Percentiles rank a stretch among this genome's conserved stretches.
Evolutionary conservation across 2,329 filamentous ascomycete genomes (phyloP).

Genomic region (Drechslerella dactyloides): DNA sequence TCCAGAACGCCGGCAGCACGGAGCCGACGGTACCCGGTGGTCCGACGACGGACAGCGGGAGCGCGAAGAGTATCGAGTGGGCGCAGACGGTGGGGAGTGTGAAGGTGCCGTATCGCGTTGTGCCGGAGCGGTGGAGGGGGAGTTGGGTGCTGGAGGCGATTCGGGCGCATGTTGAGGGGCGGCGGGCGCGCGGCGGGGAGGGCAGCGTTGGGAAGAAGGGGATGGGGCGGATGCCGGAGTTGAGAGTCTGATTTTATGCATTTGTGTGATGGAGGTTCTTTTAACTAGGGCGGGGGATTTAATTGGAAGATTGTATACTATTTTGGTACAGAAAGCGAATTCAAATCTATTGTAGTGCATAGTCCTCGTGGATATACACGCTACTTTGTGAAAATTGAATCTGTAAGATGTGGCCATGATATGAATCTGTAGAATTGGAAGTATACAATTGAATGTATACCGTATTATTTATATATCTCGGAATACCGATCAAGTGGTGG

Average conservation of each 20-base stretch:
- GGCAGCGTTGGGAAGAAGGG: slow-evolving; percentile 17
- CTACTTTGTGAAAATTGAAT: no score
- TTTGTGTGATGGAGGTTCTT: not conserved
- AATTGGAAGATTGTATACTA: not conserved
- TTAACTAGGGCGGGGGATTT: not conserved
- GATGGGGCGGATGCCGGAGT: slow-evolving; percentile 44
- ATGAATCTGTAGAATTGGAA: no score
- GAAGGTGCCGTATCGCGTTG: slow-evolving; percentile 88
- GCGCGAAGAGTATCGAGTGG: slow-evolving; percentile 78
- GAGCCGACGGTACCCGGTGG: slow-evolving; percentile 54
- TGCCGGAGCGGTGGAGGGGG: slow-evolving; percentile 82
- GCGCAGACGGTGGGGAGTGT: slow-evolving; percentile 94
- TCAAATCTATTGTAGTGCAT: no score
- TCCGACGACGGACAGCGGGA: slow-evolving; percentile 63
- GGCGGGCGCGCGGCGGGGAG: slow-evolving; percentile 67
- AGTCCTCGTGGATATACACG: no score
- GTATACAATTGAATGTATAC: no score
- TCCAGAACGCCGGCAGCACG: slow-evolving; percentile 30
- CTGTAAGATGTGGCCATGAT: no score
- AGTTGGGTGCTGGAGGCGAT: slow-evolving; percentile 79
- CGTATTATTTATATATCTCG: no score
- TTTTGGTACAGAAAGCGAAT: not conserved
- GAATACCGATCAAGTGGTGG: no score
- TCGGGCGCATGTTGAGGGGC: slow-evolving; percentile 77
- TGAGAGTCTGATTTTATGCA: slow-evolving; percentile 7